These are phyloP conservation scores for Phellopilus nigrolimitatus DNA, from an alignment of 1,284 basidiomycete genomes.

Conservation along the genomic window DNA sequence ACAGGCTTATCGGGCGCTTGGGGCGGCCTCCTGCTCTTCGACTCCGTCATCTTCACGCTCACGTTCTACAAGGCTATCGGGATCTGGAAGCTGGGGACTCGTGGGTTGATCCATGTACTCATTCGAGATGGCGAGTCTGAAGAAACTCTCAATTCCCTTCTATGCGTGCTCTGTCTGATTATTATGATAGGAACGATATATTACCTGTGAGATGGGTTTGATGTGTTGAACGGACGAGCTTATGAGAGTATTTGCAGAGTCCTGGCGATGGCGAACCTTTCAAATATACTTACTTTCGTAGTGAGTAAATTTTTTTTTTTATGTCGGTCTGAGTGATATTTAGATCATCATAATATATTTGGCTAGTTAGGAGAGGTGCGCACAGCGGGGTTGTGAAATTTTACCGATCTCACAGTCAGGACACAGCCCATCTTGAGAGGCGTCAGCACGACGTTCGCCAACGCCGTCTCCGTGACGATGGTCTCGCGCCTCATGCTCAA, in stretches of 20 bases:
- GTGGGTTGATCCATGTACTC: conserved; percentile 12
- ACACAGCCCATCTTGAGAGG: conserved; percentile 13
- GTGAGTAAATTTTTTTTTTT: background rate
- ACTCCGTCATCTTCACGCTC: conserved; percentile 36
- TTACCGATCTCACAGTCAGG: background rate
- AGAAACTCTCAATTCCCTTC: background rate
- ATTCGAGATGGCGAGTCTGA: conserved; percentile 16
- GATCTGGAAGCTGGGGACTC: conserved; percentile 14
- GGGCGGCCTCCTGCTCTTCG: conserved; percentile 37
- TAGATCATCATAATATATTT: background rate
- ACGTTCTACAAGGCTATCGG: conserved; percentile 39
- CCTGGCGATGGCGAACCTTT: conserved; percentile 12
- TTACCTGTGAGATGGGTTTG: conserved; percentile 10
- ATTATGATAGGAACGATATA: conserved; percentile 14
- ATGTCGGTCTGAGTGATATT: background rate
- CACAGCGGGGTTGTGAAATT: no score
- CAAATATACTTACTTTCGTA: conserved; percentile 15
- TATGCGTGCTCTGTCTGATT: background rate
- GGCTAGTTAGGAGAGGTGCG: conserved; percentile 10
- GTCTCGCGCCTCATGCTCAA: conserved; percentile 19
- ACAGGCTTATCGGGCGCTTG: conserved; percentile 33
- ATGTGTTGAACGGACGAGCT: background rate
- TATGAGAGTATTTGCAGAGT: background rate
- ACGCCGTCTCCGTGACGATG: conserved; percentile 15
- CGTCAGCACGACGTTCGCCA: conserved; percentile 17